A percentile compares a stretch with the other conserved stretches of the same genome.
Evolutionary conservation across 345 rosid species (phyloP).

Genomic region (Rhodamnia argentea): DNA sequence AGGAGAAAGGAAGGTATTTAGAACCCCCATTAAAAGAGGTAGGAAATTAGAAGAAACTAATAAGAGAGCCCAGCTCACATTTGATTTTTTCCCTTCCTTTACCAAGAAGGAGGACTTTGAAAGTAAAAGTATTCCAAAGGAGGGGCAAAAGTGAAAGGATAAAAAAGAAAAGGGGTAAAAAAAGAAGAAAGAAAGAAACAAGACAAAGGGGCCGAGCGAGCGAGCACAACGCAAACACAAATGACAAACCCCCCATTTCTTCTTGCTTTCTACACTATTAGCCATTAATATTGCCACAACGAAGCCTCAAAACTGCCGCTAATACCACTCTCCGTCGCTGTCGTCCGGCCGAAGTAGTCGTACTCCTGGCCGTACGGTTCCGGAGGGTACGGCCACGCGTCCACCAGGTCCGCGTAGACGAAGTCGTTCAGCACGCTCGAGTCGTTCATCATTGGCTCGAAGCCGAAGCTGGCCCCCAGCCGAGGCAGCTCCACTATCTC

Average conservation of each 20-base stretch:
- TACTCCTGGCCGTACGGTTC: neutral
- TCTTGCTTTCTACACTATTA: neutral
- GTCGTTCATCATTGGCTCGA: constrained; percentile 5
- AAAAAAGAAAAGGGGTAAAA: neutral
- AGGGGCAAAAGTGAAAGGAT: neutral
- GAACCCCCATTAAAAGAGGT: neutral
- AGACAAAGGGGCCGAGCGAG: neutral
- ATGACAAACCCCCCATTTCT: neutral
- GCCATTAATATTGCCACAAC: constrained; percentile 29
- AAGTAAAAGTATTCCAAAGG: neutral
- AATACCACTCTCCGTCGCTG: constrained; percentile 18
- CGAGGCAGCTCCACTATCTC: constrained; percentile 82
- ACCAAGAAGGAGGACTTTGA: neutral
- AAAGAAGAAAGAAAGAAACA: neutral
- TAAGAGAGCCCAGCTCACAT: neutral
- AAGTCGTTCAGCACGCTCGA: constrained; percentile 43
- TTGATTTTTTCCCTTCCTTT: neutral
- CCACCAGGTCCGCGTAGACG: constrained; percentile 41
- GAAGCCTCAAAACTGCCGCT: constrained; percentile 22
- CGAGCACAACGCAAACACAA: neutral
- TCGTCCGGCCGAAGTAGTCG: constrained; percentile 10
- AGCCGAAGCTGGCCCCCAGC: constrained; percentile 36
- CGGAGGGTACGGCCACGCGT: constrained; percentile 23
- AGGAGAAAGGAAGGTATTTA: constrained; percentile 6
- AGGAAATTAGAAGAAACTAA: neutral